Conservation (phyloP, 345 rosid genomes). For the Pelargonium nanum region DNA sequence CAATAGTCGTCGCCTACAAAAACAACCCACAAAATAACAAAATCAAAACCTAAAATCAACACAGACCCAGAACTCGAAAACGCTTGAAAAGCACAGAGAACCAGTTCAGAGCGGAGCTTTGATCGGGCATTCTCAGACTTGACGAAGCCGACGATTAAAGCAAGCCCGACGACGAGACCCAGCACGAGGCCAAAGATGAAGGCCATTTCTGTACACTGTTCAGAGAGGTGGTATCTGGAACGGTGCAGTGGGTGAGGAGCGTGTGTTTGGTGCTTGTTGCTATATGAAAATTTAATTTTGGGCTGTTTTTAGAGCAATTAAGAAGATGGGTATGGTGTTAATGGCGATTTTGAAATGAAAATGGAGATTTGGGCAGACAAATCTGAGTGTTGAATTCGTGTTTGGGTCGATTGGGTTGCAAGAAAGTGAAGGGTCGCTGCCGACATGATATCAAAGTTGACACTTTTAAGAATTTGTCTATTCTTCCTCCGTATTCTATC, state of each 20-base stretch:
- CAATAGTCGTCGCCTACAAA: conserved; percentile 67
- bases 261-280: no score
- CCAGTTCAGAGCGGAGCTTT: conserved; percentile 66
- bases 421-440: not conserved
- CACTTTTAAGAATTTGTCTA: not conserved
- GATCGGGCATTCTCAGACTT: conserved; percentile 78
- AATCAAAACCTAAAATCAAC: conserved; percentile 2
- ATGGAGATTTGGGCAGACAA: not conserved
- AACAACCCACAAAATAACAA: not conserved
- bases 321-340: not conserved
- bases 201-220: conserved; percentile 23
- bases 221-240: not conserved
- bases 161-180: conserved; percentile 60
- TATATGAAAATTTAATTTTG: no score
- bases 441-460: not conserved
- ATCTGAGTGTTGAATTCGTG: not conserved
- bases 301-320: not conserved
- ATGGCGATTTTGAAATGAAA: not conserved
- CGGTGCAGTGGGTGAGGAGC: no score
- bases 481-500: no score
- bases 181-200: conserved; percentile 58
- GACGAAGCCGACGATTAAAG: conserved; percentile 64
- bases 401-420: no score
- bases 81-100: conserved; percentile 22
- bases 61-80: not conserved